Evolutionary conservation across 2,329 filamentous ascomycete genomes (phyloP), one percentile per base, ranked within the genome.

Genomic region (Colletotrichum sp.): DNA sequence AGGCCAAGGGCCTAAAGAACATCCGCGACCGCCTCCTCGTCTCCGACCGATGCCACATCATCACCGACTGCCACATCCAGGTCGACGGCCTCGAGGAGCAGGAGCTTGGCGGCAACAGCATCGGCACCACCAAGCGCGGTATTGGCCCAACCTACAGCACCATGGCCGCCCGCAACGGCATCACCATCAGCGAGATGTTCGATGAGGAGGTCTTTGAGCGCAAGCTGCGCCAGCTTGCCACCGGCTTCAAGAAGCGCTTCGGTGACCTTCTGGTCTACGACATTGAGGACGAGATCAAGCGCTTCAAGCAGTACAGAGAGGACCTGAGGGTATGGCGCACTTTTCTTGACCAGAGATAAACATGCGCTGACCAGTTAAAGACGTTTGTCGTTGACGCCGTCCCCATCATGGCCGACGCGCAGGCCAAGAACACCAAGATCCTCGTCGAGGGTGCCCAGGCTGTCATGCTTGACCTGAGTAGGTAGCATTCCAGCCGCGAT

Each of bases 1-100:
- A 87, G 52, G 80, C 81, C 24, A 78, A 87, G 80, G 84, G 83
- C n/a, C 81, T 87, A 24, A 65, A 76, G 65, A 78, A 79, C 64
- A 84, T 87, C 24, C 81, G 82, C 77, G 86, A 88, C 62, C 85
- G 88, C 78, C 91, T 95, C 79, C 90, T 91, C 81, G 90, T 95
- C 81, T 91, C 88, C 76, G 92, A 93, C 82, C 87, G 92, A 66
- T 90, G 89, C 78, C 91, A 94, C 81, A 87, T 94, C 75, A 88
- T 92, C 81, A 89, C 94, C 76, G 90, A 93, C 80, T 84, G 95
- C 44, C 93, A 94, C 83, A 88, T 90, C 74, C 86, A 91, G 76
- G 92, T 94, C 16, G 94, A 95, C 79, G 93, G 93, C 6, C 88
- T 95, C 10, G 93, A 95, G 83, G 92, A 93, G 83, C 81, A 81